Conservation (phyloP, 2,329 filamentous ascomycete genomes). For the Cryphonectria japonica region DNA sequence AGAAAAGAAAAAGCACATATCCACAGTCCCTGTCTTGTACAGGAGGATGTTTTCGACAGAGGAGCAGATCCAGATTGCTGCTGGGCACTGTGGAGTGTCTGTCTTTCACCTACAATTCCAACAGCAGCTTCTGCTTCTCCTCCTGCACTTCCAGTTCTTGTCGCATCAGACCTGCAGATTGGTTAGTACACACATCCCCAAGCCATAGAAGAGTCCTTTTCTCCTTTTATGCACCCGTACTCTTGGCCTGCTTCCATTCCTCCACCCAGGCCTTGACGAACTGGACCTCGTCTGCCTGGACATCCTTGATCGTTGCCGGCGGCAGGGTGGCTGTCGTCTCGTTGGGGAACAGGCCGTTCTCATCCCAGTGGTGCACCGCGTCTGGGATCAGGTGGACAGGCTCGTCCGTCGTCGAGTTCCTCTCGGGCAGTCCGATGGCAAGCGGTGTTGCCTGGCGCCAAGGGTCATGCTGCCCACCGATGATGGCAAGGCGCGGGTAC, state of each 20-base stretch:
- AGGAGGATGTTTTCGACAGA: background rate
- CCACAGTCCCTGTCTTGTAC: background rate
- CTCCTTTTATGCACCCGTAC: constrained; percentile 20
- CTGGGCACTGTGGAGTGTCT: background rate
- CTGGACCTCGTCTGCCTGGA: constrained; percentile 60
- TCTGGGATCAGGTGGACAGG: constrained; percentile 74
- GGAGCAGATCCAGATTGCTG: background rate
- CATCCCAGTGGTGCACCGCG: constrained; percentile 84
- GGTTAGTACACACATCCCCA: constrained; percentile 21
- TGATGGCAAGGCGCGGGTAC: constrained; percentile 74
- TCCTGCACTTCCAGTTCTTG: background rate
- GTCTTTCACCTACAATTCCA: constrained; percentile 20
- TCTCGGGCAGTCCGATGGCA: constrained; percentile 60
- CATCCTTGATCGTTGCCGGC: constrained; percentile 59
- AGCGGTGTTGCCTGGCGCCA: constrained; percentile 78
- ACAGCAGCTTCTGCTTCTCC: background rate
- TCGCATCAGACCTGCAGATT: constrained; percentile 15
- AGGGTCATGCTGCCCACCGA: constrained; percentile 79
- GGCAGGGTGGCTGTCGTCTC: constrained; percentile 63
- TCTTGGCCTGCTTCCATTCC: constrained; percentile 52
- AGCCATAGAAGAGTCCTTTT: background rate
- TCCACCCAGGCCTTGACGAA: constrained; percentile 71
- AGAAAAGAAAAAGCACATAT: background rate
- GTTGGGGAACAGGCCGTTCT: constrained; percentile 68
- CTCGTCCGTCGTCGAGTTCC: constrained; percentile 64